phyloP scores from a whole-genome alignment of 139 green algal species.

The Pycnococcus provasolii region DNA sequence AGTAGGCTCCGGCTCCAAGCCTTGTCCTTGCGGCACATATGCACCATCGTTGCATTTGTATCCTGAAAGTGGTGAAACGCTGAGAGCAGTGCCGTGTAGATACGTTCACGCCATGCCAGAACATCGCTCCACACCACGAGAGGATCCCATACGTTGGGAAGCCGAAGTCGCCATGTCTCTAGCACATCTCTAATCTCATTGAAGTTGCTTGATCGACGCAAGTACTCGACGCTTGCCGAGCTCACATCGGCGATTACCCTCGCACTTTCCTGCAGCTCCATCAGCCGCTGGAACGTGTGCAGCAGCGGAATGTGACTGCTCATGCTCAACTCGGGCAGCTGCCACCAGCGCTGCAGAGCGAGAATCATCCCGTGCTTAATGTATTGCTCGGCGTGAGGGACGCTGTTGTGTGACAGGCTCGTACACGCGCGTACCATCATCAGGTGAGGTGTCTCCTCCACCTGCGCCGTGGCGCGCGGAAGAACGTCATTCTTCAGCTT shows the following conservation, averaged over 20 bases:
- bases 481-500: slow-evolving; percentile 46
- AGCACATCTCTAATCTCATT: slow-evolving; percentile 53
- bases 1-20: slow-evolving; percentile 90
- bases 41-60: slow-evolving; percentile 23
- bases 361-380: slow-evolving; percentile 26
- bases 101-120: slow-evolving; percentile 88
- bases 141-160: slow-evolving; percentile 88
- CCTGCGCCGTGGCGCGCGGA: slow-evolving; percentile 22
- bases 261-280: slow-evolving; percentile 79
- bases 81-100: slow-evolving; percentile 90
- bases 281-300: slow-evolving; percentile 69
- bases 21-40: slow-evolving; percentile 54
- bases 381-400: slow-evolving; percentile 36
- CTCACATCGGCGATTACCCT: slow-evolving; percentile 54
- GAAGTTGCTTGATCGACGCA: too few relatives aligned
- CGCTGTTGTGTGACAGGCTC: slow-evolving; percentile 46
- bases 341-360: slow-evolving; percentile 64
- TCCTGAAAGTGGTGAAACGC: slow-evolving; percentile 54
- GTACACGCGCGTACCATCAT: slow-evolving; percentile 63
- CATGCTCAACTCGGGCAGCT: slow-evolving; percentile 67
- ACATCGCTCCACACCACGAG: slow-evolving; percentile 80
- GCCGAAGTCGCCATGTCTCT: slow-evolving; percentile 77
- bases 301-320: slow-evolving; percentile 51
- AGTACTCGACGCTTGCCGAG: too few relatives aligned
- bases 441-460: slow-evolving; percentile 59